phyloP scores from a whole-genome alignment of 345 rosid genomes.

The Carallia pectinifolia region DNA sequence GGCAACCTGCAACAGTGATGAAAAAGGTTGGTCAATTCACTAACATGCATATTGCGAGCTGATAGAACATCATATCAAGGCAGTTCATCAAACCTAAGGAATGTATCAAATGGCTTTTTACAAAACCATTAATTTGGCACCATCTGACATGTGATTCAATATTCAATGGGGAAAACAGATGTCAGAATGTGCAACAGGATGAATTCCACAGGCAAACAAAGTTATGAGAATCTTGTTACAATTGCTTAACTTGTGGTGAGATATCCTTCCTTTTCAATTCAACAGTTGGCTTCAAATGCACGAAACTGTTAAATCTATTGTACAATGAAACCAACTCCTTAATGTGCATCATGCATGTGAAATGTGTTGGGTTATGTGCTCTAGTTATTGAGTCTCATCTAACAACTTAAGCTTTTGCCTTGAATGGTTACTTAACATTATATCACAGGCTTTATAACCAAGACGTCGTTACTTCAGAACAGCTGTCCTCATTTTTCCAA shows the following conservation, averaged over 20 bases:
- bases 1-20: constrained; percentile 55
- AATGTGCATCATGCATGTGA: background rate
- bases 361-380: background rate
- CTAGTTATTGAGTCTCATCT: too few species aligned
- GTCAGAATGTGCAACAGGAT: background rate
- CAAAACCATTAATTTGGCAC: background rate
- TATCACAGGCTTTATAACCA: too few species aligned
- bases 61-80: background rate
- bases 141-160: background rate
- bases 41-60: background rate
- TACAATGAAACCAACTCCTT: background rate
- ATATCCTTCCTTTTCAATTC: background rate
- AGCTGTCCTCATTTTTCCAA: too few species aligned
- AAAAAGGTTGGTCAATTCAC: background rate
- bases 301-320: background rate
- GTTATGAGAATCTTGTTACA: background rate
- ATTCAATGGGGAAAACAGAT: background rate
- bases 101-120: too few species aligned
- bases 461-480: too few species aligned
- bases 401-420: too few species aligned
- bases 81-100: background rate
- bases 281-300: background rate
- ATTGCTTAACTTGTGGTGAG: background rate
- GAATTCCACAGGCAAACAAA: background rate
- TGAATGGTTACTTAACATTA: too few species aligned